Conservation (phyloP, 1,139 yeast species). For the Suhomyces atakaporum region DNA sequence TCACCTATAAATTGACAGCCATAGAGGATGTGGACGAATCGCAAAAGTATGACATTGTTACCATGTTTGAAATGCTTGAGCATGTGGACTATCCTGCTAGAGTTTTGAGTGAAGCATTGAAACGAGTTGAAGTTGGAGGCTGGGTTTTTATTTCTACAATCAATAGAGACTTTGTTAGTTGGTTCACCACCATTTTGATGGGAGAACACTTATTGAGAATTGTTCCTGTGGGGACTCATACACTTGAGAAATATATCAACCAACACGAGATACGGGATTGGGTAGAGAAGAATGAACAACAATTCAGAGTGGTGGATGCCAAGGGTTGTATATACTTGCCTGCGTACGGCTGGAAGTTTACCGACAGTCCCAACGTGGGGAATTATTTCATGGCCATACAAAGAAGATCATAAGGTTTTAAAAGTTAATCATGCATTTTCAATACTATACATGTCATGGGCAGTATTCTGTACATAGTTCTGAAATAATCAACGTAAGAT, state of each 20-base stretch:
- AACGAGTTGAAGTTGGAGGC: constrained; percentile 75
- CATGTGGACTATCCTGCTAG: constrained; percentile 86
- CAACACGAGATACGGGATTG: constrained; percentile 70
- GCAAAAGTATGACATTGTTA: constrained; percentile 68
- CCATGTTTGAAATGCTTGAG: constrained; percentile 93
- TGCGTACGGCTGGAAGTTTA: constrained; percentile 78
- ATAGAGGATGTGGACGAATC: constrained; percentile 55
- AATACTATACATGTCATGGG: no score
- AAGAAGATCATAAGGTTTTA: constrained; percentile 32
- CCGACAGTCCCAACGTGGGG: constrained; percentile 61
- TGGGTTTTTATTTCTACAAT: constrained; percentile 88
- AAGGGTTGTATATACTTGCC: constrained; percentile 87
- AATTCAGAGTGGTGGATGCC: constrained; percentile 61
- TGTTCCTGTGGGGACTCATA: constrained; percentile 93
- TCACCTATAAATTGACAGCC: constrained; percentile 60
- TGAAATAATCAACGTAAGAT: no score
- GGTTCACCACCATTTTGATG: constrained; percentile 90
- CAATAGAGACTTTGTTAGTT: constrained; percentile 83
- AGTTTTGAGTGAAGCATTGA: constrained; percentile 66
- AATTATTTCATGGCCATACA: constrained; percentile 86
- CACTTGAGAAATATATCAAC: constrained; percentile 81
- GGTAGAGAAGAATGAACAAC: constrained; percentile 42
- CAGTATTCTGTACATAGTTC: no score
- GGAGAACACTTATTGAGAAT: constrained; percentile 79
- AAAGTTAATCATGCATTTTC: constrained; percentile 2